phyloP scores from a whole-genome alignment of 1,139 yeast genomes.

The Spathaspora sp. region DNA sequence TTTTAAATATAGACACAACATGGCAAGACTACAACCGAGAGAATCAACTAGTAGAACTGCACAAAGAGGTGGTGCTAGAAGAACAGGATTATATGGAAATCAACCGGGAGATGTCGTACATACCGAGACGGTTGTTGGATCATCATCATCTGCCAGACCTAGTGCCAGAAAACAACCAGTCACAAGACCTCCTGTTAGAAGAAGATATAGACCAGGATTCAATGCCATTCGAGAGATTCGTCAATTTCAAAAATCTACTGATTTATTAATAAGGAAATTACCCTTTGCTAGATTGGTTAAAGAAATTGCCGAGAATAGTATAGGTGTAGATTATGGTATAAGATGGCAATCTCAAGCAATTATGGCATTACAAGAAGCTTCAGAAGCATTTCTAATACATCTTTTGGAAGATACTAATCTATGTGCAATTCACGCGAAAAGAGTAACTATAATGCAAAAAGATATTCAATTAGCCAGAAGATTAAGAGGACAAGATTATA shows the following conservation, averaged over 20 bases:
- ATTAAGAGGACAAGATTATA: slow-evolving; percentile 50
- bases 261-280: slow-evolving; percentile 51
- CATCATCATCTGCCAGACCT: slow-evolving; percentile 1
- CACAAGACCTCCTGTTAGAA: slow-evolving; percentile 28
- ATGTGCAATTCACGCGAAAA: slow-evolving; percentile 55
- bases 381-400: slow-evolving; percentile 52
- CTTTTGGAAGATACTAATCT: slow-evolving; percentile 53
- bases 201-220: slow-evolving; percentile 57
- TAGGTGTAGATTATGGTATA: slow-evolving; percentile 50
- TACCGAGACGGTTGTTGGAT: background rate
- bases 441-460: slow-evolving; percentile 55
- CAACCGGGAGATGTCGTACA: slow-evolving; percentile 44
- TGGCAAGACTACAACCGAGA: slow-evolving; percentile 1
- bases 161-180: slow-evolving; percentile 19
- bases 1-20: background rate
- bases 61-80: slow-evolving; percentile 10
- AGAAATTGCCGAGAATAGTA: slow-evolving; percentile 51
- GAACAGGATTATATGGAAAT: slow-evolving; percentile 45
- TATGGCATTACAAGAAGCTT: slow-evolving; percentile 55
- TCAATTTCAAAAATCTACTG: slow-evolving; percentile 54
- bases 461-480: slow-evolving; percentile 56
- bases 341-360: slow-evolving; percentile 54
- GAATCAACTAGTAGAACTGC: background rate
- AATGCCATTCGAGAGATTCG: slow-evolving; percentile 56
- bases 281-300: slow-evolving; percentile 52